phyloP scores from a whole-genome alignment of 768 basidiomycete species.

The Xerocomus brunneocitrinus region DNA sequence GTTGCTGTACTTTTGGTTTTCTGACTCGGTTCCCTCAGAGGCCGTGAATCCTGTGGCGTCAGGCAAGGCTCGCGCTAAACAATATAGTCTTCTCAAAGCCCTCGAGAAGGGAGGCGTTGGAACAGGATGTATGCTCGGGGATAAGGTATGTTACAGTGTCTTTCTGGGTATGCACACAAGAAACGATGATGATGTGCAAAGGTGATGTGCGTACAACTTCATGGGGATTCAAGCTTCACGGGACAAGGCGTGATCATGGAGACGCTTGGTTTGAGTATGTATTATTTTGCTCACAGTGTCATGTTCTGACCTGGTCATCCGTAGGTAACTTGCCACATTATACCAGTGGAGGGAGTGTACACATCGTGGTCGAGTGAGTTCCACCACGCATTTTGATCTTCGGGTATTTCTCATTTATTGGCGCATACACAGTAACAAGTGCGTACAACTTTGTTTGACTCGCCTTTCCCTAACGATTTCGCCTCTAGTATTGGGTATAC shows the following conservation, averaged over 20 bases:
- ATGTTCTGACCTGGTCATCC: not conserved
- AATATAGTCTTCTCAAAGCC: slow-evolving; percentile 72
- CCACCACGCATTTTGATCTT: not conserved
- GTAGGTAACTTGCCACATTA: slow-evolving; percentile 85
- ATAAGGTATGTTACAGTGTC: slow-evolving; percentile 20
- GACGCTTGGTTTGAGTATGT: slow-evolving; percentile 71
- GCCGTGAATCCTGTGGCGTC: slow-evolving; percentile 85
- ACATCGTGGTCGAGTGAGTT: slow-evolving; percentile 85
- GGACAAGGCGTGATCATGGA: slow-evolving; percentile 93
- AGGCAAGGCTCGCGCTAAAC: slow-evolving; percentile 88
- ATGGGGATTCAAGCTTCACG: slow-evolving; percentile 88
- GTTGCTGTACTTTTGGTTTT: not conserved
- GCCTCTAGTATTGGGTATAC: slow-evolving; percentile 82
- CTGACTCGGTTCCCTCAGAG: slow-evolving; percentile 40
- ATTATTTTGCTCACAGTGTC: not conserved
- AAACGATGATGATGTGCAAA: slow-evolving; percentile 36
- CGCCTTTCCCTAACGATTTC: slow-evolving; percentile 1
- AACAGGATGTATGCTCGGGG: slow-evolving; percentile 27
- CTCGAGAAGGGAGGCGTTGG: slow-evolving; percentile 36
- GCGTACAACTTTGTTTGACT: slow-evolving; percentile 7
- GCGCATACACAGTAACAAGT: slow-evolving; percentile 53
- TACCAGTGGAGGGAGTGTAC: slow-evolving; percentile 85
- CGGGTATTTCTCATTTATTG: not conserved
- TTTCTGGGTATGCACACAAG: not conserved
- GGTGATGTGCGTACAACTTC: slow-evolving; percentile 86